phyloP scores from a whole-genome alignment of 441 rosid genomes.

The Pelargonium fulgidum region DNA sequence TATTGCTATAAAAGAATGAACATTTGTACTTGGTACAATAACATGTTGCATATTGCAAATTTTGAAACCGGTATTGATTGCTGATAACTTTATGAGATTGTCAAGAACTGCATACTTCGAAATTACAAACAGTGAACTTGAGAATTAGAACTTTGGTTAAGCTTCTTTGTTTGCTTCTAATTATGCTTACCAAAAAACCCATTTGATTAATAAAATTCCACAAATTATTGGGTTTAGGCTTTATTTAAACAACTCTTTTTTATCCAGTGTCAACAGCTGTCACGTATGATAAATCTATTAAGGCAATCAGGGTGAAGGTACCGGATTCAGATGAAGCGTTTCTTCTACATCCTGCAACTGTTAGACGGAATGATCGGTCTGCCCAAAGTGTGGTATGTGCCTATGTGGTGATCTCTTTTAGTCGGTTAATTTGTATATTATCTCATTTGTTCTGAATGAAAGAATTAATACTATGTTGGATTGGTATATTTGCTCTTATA shows the following conservation, averaged over 20 bases:
- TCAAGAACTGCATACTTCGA: too few relatives aligned
- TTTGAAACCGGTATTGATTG: conserved; percentile 1
- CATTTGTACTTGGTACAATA: neutral
- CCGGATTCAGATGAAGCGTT: conserved; percentile 87
- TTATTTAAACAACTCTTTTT: neutral
- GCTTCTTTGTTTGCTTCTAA: neutral
- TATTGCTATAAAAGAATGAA: too few relatives aligned
- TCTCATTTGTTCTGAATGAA: neutral
- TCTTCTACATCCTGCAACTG: conserved; percentile 88
- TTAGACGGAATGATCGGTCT: conserved; percentile 83
- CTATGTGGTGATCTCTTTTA: conserved; percentile 23
- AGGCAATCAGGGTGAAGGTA: conserved; percentile 79
- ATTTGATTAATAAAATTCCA: neutral
- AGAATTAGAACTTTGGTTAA: neutral
- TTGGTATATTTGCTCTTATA: too few relatives aligned
- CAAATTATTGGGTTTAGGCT: neutral
- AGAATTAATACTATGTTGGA: neutral
- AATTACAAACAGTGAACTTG: too few relatives aligned
- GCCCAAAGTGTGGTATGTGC: conserved; percentile 97
- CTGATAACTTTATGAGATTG: neutral
- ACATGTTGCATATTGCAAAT: neutral
- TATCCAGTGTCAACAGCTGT: conserved; percentile 81
- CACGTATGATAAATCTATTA: conserved; percentile 62
- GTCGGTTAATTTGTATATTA: neutral
- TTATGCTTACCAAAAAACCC: neutral